Evolutionary conservation across 2,329 filamentous ascomycete species (phyloP).

Genomic region (Neopestalotiopsis rosae): DNA sequence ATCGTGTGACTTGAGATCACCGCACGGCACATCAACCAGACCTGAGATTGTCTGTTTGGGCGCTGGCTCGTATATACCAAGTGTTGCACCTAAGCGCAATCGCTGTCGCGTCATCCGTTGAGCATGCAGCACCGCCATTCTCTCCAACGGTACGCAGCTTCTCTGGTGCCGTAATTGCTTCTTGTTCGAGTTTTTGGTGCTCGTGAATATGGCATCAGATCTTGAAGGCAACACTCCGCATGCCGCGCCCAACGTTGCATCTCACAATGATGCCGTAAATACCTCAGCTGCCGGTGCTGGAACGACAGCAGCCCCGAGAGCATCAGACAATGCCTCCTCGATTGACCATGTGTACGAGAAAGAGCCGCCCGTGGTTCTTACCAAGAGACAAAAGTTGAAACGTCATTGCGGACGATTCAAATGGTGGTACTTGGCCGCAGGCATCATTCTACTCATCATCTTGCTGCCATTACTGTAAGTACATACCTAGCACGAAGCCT

Average conservation of each 20-base stretch:
- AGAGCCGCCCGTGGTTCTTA: constrained; percentile 25
- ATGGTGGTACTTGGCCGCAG: constrained; percentile 46
- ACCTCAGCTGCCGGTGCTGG: not conserved
- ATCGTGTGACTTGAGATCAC: not conserved
- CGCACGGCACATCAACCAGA: not conserved
- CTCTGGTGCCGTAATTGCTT: not conserved
- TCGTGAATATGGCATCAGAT: not conserved
- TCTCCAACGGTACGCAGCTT: not conserved
- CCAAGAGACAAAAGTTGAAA: constrained; percentile 43
- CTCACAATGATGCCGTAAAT: not conserved
- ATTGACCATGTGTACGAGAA: constrained; percentile 34
- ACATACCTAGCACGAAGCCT: not conserved
- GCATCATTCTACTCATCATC: constrained; percentile 47
- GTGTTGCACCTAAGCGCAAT: not conserved
- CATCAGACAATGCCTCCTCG: constrained; percentile 28
- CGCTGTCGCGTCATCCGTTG: not conserved
- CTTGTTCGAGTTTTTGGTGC: not conserved
- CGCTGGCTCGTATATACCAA: not conserved
- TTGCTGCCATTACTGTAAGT: constrained; percentile 52
- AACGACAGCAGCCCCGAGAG: not conserved
- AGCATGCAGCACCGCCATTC: not conserved
- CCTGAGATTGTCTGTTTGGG: not conserved
- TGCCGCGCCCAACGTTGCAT: no score
- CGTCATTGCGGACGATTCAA: constrained; percentile 47
- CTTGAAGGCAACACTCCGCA: not conserved